Evolutionary conservation across 2,329 filamentous ascomycete species (phyloP), one percentile per base, ranked within the genome.

Genomic region (Colletotrichum sp.): DNA sequence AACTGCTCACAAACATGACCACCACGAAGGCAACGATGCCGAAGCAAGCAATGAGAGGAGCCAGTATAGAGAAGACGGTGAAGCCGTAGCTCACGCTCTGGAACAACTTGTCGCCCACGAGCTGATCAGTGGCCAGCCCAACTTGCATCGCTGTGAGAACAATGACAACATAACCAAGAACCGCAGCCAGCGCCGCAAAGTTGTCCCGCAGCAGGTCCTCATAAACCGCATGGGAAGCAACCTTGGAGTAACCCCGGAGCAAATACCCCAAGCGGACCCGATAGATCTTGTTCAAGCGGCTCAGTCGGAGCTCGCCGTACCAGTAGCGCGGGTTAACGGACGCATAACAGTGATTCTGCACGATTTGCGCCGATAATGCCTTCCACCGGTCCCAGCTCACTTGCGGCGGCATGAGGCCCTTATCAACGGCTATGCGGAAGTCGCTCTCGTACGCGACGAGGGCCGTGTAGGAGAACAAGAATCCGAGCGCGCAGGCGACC

Each of bases 101-200:
- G 78, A 90, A 91, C 0, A 78, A 71, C 1, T 74, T n/a, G 75
- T 83, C 86, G 1, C 80, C 76, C 1, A 61, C 64, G 2, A 88
- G 82, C 28, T 61, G 60, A 3, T 83, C 76, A 0, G 84, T 87
- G 4, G 83, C 82, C 13, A 89, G 79, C 1, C 86, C 87, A 15
- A 89, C 86, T 79, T 90, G 88, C 86, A 90, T 88, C 0, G 88
- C 88, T 4, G 86, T 86, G 36, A 90, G 81, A 22, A 89, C 81
- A 18, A 90, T 77, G 52, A 83, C 84, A 25, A 89, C 78, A 76
- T 87, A 89, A 75, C 74, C 74, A 15, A 76, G 74, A 5, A 75
- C 48, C 48, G 66, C 74, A 27, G 71, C 71, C 28, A 76, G 55
- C 36, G 66, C 66, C 16, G 58, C 71, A 25, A 76, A 76, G 30